Percentiles rank a stretch among this genome's conserved stretches.
These are phyloP conservation scores for Stemphylium lycopersici DNA, from an alignment of 2,329 filamentous ascomycete species.

Conservation along the genomic window DNA sequence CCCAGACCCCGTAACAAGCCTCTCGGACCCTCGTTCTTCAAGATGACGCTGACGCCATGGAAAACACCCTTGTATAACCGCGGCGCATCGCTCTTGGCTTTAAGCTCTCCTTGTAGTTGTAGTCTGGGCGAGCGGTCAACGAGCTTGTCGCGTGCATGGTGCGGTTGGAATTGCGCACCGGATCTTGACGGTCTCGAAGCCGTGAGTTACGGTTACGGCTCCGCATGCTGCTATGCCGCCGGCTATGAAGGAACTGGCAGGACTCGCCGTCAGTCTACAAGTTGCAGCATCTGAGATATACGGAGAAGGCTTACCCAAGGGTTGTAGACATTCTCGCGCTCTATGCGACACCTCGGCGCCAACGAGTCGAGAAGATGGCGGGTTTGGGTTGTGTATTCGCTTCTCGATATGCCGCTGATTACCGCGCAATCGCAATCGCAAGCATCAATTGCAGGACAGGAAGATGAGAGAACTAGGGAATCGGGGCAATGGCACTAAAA, in stretches of 20 bases:
- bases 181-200: conserved; percentile 99
- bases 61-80: conserved; percentile 90
- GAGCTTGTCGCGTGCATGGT: not conserved
- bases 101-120: conserved; percentile 95
- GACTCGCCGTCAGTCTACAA: conserved; percentile 2
- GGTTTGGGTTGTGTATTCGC: not conserved
- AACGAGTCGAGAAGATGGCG: not conserved
- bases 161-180: conserved; percentile 62
- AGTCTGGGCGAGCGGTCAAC: conserved; percentile 62
- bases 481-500: not conserved
- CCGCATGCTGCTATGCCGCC: conserved; percentile 97
- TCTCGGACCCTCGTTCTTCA: conserved; percentile 84
- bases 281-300: not conserved
- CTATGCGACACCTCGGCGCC: conserved; percentile 11
- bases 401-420: conserved; percentile 1
- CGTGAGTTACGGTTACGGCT: conserved; percentile 95
- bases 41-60: conserved; percentile 88
- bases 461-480: not conserved
- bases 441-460: not conserved
- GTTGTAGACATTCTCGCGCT: conserved; percentile 54
- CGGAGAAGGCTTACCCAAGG: conserved; percentile 47
- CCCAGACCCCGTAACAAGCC: conserved; percentile 89
- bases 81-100: conserved; percentile 81
- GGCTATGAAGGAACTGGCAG: conserved; percentile 80
- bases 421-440: conserved; percentile 4